Evolutionary conservation across 345 rosid species (phyloP).

Genomic region (Aquilaria yunnanensis): DNA sequence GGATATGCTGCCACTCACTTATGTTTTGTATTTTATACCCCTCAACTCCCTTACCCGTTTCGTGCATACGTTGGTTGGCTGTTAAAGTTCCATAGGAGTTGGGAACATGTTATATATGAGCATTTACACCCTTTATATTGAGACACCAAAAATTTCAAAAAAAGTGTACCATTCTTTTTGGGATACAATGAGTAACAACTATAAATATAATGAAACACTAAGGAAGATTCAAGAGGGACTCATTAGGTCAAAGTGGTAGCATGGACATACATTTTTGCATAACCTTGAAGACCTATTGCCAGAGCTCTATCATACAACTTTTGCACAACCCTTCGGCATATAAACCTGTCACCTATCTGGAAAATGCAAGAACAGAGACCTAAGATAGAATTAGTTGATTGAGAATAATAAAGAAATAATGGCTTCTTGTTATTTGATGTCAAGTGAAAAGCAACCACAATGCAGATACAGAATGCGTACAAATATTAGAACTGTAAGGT

Average conservation of each 20-base stretch:
- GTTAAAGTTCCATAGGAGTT: too few relatives aligned
- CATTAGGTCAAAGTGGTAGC: conserved; percentile 9
- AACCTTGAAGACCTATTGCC: conserved; percentile 83
- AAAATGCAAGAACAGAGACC: conserved; percentile 9
- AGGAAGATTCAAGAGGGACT: neutral
- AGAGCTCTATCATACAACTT: conserved; percentile 80
- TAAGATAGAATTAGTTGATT: neutral
- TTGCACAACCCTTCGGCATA: conserved; percentile 60
- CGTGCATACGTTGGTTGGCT: too few relatives aligned
- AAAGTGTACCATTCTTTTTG: too few relatives aligned
- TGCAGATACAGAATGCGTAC: neutral
- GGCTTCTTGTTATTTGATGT: neutral
- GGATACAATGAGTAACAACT: too few relatives aligned
- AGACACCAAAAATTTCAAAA: too few relatives aligned
- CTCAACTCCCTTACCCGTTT: too few relatives aligned
- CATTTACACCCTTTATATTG: too few relatives aligned
- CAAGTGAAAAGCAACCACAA: neutral
- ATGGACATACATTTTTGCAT: conserved; percentile 75
- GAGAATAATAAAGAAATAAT: neutral
- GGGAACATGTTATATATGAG: too few relatives aligned
- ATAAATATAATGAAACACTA: too few relatives aligned
- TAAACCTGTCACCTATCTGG: conserved; percentile 89
- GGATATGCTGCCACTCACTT: too few relatives aligned
- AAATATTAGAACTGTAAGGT: neutral
- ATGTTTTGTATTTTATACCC: too few relatives aligned